phyloP scores from a whole-genome alignment of 148 eudicot genomes.

The Chenopodium formosanum region DNA sequence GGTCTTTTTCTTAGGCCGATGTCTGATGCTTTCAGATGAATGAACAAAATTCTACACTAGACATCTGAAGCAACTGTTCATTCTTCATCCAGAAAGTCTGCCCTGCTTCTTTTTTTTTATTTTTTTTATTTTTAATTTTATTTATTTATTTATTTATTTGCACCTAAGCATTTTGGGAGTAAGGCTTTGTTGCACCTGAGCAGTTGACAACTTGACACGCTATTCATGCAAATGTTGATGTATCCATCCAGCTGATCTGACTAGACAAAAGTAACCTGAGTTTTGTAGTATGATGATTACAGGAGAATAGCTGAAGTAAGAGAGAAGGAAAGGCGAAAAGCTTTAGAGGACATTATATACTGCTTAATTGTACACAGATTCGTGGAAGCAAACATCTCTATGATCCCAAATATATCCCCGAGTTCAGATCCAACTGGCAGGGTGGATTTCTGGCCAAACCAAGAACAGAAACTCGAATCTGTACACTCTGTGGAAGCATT shows the following conservation, averaged over 20 bases:
- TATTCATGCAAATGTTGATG: slow-evolving; percentile 1
- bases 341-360: slow-evolving; percentile 80
- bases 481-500: slow-evolving; percentile 86
- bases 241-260: not conserved
- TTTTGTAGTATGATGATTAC: slow-evolving; percentile 23
- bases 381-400: slow-evolving; percentile 53
- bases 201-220: not conserved
- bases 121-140: too few species aligned
- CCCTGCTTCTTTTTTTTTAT: not conserved
- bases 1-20: not conserved
- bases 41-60: not conserved
- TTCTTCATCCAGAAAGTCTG: not conserved
- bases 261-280: slow-evolving; percentile 3
- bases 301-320: slow-evolving; percentile 97
- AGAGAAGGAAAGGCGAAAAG: slow-evolving; percentile 74
- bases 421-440: slow-evolving; percentile 62
- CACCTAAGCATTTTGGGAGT: too few species aligned
- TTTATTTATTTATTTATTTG: too few species aligned
- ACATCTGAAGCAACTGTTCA: not conserved
- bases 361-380: slow-evolving; percentile 79
- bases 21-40: not conserved
- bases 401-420: slow-evolving; percentile 69
- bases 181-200: not conserved
- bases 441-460: slow-evolving; percentile 93
- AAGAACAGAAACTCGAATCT: slow-evolving; percentile 74